Evolutionary conservation across 139 green algal species (phyloP), one percentile per base, ranked within the genome.

Genomic region (Micractinium conductrix): DNA sequence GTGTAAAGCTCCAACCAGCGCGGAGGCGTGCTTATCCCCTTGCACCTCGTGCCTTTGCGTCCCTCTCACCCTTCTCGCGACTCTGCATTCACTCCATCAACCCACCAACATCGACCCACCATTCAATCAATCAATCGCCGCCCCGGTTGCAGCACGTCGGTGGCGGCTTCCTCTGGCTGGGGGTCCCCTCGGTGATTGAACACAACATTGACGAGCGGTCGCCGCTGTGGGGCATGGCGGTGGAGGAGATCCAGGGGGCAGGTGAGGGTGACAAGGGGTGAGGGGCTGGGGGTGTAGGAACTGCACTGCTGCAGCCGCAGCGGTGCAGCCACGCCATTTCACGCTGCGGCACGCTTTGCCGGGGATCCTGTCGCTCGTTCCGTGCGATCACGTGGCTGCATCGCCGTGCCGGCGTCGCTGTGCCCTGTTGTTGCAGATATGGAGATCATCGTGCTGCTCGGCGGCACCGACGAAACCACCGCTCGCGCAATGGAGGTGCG

Each of bases 111-210:
- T n/a, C n/a, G n/a, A n/a, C n/a, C n/a, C n/a, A n/a, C n/a, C n/a
- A n/a, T n/a, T n/a, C n/a, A n/a, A n/a, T n/a, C n/a, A n/a, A n/a
- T n/a, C n/a, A n/a, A n/a, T n/a, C n/a, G n/a, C n/a, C n/a, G n/a
- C n/a, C n/a, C n/a, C n/a, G n/a, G n/a, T n/a, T n/a, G 85, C 87
- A 45, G 50, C 87, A 71, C 85, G 72, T n/a, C 42, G 78, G 82
- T 73, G 85, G 65, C 71, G 45, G 87, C 30, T 86, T 71, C 44
- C 80, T 94, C 35, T 89, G 89, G 86, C 90, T 95, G 70, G 92
- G 92, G 0, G 80, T 95, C 78, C 92, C 92, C 8, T 89, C 87
- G 19, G 86, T 89, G 50, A 71, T 94, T 42, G 84, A 75, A 16
- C 92, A 95, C 74, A 69, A 88, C 37, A 87, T 95, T 40, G 85